Conservation (phyloP, 2,329 filamentous ascomycete genomes). For the Albifimbria verrucaria region DNA sequence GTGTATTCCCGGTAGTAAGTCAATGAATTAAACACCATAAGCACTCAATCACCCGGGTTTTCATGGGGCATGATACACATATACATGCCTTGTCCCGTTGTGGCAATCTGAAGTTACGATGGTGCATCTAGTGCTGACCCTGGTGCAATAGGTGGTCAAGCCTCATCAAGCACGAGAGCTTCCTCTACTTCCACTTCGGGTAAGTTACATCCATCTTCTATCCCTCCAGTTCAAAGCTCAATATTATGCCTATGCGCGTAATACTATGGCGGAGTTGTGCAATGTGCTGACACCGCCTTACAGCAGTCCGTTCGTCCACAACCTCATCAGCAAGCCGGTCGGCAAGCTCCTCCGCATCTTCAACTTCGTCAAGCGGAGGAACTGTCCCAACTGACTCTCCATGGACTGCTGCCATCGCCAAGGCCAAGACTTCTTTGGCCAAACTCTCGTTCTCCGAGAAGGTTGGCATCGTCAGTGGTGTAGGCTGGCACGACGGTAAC, state of each 20-base stretch:
- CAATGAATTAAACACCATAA: neutral
- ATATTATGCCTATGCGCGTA: neutral
- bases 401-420: constrained; percentile 1
- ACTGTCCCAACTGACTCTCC: neutral
- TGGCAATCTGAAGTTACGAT: no score
- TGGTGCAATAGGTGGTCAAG: neutral
- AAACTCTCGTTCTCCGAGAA: constrained; percentile 1
- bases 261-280: neutral
- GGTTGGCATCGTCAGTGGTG: constrained; percentile 2
- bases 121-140: neutral
- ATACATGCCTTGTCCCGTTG: no score
- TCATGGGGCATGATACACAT: no score
- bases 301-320: neutral
- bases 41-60: neutral
- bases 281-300: neutral
- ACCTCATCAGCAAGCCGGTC: neutral
- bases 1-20: constrained; percentile 12
- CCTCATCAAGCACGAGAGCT: neutral
- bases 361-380: neutral
- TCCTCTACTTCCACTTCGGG: constrained; percentile 1
- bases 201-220: constrained; percentile 1
- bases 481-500: constrained; percentile 3
- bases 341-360: neutral
- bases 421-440: neutral
- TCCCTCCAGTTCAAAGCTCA: neutral